phyloP scores from a whole-genome alignment of 208 protist genomes.

The Wallacemonas collosoma region DNA sequence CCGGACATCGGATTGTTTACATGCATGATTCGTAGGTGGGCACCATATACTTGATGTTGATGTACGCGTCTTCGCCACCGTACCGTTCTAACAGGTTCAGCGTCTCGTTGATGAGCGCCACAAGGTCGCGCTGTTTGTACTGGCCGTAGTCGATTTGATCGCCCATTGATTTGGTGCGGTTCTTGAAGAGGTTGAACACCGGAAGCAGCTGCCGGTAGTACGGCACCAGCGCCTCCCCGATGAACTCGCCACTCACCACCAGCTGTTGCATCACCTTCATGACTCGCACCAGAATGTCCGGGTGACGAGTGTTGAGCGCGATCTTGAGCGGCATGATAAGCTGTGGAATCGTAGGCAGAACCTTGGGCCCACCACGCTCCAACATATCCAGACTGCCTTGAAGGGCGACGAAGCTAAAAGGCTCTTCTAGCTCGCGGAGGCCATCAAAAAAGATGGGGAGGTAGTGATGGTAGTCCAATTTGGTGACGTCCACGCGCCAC shows the following conservation, averaged over 20 bases:
- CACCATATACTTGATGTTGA: constrained; percentile 97
- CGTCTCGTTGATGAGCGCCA: constrained; percentile 98
- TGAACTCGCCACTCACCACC: constrained; percentile 92
- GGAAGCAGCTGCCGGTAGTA: constrained; percentile 99
- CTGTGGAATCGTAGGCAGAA: constrained; percentile 98
- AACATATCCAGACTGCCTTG: constrained; percentile 96
- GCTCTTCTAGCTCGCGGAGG: constrained; percentile 96
- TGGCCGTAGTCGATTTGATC: constrained; percentile 96
- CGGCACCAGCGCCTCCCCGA: constrained; percentile 97
- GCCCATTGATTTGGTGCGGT: constrained; percentile 87
- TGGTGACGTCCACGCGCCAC: constrained; percentile 97
- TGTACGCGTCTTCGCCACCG: constrained; percentile 93
- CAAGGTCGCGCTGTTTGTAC: constrained; percentile 92
- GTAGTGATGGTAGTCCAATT: constrained; percentile 99
- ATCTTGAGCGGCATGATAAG: constrained; percentile 99
- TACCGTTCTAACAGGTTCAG: constrained; percentile 94
- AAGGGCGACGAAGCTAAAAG: constrained; percentile 95
- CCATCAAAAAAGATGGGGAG: constrained; percentile 99
- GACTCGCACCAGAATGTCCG: constrained; percentile 94
- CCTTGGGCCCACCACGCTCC: constrained; percentile 93
- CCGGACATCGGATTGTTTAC: constrained; percentile 26
- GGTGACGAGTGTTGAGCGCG: constrained; percentile 97
- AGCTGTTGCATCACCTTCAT: constrained; percentile 97
- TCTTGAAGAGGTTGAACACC: constrained; percentile 98
- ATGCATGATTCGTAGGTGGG: constrained; percentile 92